Conservation (phyloP, 768 basidiomycete genomes). For the Pleurotus pulmonarius region DNA sequence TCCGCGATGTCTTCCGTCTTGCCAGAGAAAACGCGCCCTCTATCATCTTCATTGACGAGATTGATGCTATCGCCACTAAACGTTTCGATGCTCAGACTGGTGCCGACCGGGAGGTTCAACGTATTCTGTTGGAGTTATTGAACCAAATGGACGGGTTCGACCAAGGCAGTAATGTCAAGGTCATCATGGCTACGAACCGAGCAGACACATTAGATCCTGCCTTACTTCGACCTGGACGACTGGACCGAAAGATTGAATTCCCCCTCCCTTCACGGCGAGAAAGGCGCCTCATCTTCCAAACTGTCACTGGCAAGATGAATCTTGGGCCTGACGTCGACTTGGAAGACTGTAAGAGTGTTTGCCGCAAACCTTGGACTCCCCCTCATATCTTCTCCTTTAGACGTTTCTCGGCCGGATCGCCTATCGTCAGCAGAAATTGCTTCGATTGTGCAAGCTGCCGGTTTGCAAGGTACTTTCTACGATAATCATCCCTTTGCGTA, state of each 20-base stretch:
- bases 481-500: neutral
- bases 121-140: slow-evolving; percentile 92
- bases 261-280: slow-evolving; percentile 92
- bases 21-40: slow-evolving; percentile 96
- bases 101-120: slow-evolving; percentile 97
- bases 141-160: slow-evolving; percentile 99
- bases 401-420: slow-evolving; percentile 94
- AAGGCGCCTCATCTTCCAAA: slow-evolving; percentile 97
- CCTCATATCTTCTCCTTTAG: slow-evolving; percentile 35
- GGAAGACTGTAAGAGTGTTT: slow-evolving; percentile 79
- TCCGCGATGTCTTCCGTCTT: slow-evolving; percentile 96
- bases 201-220: slow-evolving; percentile 98
- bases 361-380: neutral
- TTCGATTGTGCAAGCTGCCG: slow-evolving; percentile 94
- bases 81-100: slow-evolving; percentile 99
- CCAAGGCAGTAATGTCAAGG: slow-evolving; percentile 98
- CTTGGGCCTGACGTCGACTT: slow-evolving; percentile 95
- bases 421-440: slow-evolving; percentile 95
- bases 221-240: slow-evolving; percentile 91
- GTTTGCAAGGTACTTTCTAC: slow-evolving; percentile 76
- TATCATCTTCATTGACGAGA: slow-evolving; percentile 99
- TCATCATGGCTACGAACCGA: slow-evolving; percentile 99
- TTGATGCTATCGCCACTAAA: slow-evolving; percentile 98
- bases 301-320: slow-evolving; percentile 96
- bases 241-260: slow-evolving; percentile 99